Percentiles rank a stretch among this genome's conserved stretches.
These are phyloP conservation scores for Trametes pubescens DNA, from an alignment of 1,284 basidiomycete species.

Conservation along the genomic window DNA sequence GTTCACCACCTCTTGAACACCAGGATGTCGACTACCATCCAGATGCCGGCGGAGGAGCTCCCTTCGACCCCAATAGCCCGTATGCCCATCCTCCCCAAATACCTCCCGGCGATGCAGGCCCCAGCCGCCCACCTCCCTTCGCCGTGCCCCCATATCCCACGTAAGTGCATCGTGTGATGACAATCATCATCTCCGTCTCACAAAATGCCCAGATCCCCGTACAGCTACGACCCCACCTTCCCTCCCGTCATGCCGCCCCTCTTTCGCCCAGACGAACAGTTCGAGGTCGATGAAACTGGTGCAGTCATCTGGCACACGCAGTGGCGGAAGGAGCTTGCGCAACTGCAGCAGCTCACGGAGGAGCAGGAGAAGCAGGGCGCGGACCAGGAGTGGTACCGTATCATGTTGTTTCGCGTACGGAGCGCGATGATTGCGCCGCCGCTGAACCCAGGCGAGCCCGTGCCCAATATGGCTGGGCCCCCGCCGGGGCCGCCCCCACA, in stretches of 20 bases:
- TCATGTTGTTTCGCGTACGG: slow-evolving; percentile 80
- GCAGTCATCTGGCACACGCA: slow-evolving; percentile 80
- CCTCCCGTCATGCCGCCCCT: slow-evolving; percentile 65
- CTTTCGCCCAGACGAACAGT: slow-evolving; percentile 67
- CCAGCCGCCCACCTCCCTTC: slow-evolving; percentile 63
- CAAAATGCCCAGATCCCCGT: slow-evolving; percentile 3
- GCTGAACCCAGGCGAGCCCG: slow-evolving; percentile 65
- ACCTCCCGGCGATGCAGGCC: slow-evolving; percentile 62
- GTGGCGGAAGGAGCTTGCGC: slow-evolving; percentile 79
- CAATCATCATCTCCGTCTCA: background rate
- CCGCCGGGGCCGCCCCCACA: slow-evolving; percentile 36
- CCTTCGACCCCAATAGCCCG: slow-evolving; percentile 62
- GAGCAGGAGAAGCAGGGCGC: slow-evolving; percentile 83
- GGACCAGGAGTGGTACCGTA: slow-evolving; percentile 82
- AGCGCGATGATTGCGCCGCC: slow-evolving; percentile 70
- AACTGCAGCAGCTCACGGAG: slow-evolving; percentile 72
- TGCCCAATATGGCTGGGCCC: slow-evolving; percentile 36
- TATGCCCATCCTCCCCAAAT: slow-evolving; percentile 63
- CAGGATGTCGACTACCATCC: slow-evolving; percentile 67
- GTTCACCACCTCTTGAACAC: slow-evolving; percentile 37
- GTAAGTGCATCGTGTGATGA: slow-evolving; percentile 44
- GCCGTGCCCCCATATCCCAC: slow-evolving; percentile 61
- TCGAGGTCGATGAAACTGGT: slow-evolving; percentile 79
- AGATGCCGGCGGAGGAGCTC: slow-evolving; percentile 41
- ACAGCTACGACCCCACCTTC: slow-evolving; percentile 74